These are phyloP conservation scores for Eutrema japonicum DNA, from an alignment of 345 rosid species.

Conservation along the genomic window DNA sequence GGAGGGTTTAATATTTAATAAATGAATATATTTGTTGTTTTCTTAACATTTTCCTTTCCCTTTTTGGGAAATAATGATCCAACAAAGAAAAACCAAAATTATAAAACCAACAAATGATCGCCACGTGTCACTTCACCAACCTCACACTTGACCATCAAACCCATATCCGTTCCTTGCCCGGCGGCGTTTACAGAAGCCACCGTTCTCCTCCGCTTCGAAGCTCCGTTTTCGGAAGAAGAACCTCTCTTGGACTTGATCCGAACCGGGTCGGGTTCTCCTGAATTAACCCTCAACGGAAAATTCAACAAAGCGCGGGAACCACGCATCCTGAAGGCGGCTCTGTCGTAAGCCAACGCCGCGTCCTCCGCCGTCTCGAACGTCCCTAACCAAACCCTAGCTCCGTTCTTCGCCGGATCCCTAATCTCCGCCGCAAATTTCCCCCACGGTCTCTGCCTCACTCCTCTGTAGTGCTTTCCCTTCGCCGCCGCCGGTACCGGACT, in stretches of 20 bases:
- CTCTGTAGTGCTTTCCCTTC: conserved; percentile 86
- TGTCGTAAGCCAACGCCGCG: conserved; percentile 95
- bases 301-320: conserved; percentile 92
- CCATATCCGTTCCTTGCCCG: conserved; percentile 39
- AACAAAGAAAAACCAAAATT: conserved; percentile 29
- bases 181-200: conserved; percentile 29
- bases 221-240: conserved; percentile 52
- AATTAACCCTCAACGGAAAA: conserved; percentile 86
- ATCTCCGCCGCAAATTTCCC: conserved; percentile 99
- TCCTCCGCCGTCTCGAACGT: conserved; percentile 98
- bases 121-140: conserved; percentile 49
- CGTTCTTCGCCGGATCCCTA: conserved; percentile 96
- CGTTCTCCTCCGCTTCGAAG: conserved; percentile 69
- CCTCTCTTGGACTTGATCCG: conserved; percentile 82
- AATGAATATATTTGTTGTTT: conserved; percentile 10
- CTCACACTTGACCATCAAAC: conserved; percentile 40
- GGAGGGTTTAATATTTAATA: neutral
- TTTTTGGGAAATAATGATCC: neutral
- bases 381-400: conserved; percentile 98
- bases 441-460: conserved; percentile 99
- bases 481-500: conserved; percentile 33
- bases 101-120: conserved; percentile 43
- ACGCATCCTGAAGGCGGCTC: conserved; percentile 95
- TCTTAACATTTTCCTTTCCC: conserved; percentile 4
- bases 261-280: conserved; percentile 97